Evolutionary conservation across 2,329 filamentous ascomycete genomes (phyloP).

Genomic region (Ceratocystis cubensis): DNA sequence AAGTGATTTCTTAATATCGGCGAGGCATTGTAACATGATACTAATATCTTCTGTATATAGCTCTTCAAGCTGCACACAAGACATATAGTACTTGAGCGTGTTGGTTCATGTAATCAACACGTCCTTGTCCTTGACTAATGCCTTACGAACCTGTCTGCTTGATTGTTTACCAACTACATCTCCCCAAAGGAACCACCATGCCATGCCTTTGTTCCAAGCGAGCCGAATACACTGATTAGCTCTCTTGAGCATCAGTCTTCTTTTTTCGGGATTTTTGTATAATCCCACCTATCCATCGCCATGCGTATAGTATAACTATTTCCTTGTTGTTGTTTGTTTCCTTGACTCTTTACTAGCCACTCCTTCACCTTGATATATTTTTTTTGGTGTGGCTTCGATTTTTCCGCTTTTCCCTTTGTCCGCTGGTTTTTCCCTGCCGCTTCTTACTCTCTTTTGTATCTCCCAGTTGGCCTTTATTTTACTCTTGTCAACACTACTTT

Average conservation of each 20-base stretch:
- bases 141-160: slow-evolving; percentile 13
- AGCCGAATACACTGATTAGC: too few relatives aligned
- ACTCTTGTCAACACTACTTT: neutral
- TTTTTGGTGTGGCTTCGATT: neutral
- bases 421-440: neutral
- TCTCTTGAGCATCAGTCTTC: too few relatives aligned
- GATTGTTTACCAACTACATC: neutral
- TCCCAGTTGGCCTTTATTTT: neutral
- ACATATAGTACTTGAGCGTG: slow-evolving; percentile 10
- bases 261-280: too few relatives aligned
- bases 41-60: slow-evolving; percentile 23
- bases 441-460: neutral
- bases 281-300: neutral
- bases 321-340: slow-evolving; percentile 14
- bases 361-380: neutral
- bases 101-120: neutral
- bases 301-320: slow-evolving; percentile 13
- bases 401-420: neutral
- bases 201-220: too few relatives aligned
- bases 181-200: too few relatives aligned
- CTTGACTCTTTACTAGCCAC: neutral
- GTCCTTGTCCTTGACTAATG: slow-evolving; percentile 5
- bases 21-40: neutral
- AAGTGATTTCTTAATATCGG: slow-evolving; percentile 26
- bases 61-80: slow-evolving; percentile 30